These are phyloP conservation scores for Plectosphaerella cucumerina DNA, from an alignment of 2,329 filamentous ascomycete species.

Conservation along the genomic window DNA sequence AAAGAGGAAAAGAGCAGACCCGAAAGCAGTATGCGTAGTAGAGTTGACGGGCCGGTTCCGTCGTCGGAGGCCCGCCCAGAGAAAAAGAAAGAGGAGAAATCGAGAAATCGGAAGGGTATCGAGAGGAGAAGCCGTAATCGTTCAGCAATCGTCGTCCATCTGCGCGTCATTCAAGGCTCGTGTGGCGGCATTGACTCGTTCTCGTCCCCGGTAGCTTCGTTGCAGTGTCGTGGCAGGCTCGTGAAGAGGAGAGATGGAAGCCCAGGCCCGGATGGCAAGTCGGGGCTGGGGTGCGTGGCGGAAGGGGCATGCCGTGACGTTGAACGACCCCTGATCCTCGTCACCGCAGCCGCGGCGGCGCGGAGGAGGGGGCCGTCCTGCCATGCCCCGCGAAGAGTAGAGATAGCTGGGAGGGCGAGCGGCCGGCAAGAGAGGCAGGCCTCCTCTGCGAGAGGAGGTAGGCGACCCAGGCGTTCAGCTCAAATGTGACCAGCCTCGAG, in stretches of 20 bases:
- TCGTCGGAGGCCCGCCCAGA: neutral
- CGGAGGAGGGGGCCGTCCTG: slow-evolving; percentile 33
- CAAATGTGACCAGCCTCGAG: slow-evolving; percentile 36
- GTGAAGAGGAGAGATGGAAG: neutral
- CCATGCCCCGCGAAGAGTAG: slow-evolving; percentile 43
- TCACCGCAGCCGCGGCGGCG: slow-evolving; percentile 19
- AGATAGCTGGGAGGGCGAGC: slow-evolving; percentile 40
- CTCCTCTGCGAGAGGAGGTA: slow-evolving; percentile 43
- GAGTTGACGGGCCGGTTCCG: neutral
- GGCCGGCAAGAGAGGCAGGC: slow-evolving; percentile 23
- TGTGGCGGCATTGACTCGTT: neutral
- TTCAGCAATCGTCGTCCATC: neutral
- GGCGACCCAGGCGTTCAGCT: slow-evolving; percentile 39
- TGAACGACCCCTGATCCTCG: neutral
- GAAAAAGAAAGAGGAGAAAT: neutral
- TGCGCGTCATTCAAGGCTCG: neutral
- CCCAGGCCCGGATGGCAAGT: neutral
- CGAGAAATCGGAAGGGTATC: neutral
- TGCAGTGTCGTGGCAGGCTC: slow-evolving; percentile 2
- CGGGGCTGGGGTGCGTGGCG: neutral
- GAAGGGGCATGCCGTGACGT: neutral
- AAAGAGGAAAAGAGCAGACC: neutral
- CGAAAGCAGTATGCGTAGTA: neutral
- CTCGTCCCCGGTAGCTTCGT: neutral
- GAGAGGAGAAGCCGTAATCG: neutral